Base-by-base conservation (phyloP, 805 yeast species). In the Priceomyces haplophilus region DNA sequence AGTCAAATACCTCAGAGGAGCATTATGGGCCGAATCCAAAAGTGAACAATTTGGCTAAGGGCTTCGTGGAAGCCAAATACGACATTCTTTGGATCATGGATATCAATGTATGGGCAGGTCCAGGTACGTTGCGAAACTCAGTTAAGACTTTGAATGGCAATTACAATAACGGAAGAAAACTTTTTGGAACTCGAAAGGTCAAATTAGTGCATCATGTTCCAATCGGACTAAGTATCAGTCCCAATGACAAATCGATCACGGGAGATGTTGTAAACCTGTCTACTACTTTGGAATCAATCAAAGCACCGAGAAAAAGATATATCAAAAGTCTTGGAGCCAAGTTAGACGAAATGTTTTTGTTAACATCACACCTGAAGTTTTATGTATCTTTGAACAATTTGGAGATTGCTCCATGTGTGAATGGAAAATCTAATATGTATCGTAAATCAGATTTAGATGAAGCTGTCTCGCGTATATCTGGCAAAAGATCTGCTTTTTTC, bases 61-160 rank as follows among this genome's bases (percentile, higher is more conserved):
- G 95, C 4, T 87, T 83, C 55, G 59, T 67, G 31, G 61, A 61
- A 2, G 91, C 96, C 6, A 75, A 78, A 51, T 68, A 78, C 60
- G 96, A 88, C 55, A 75, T 85, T 15, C 51, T 89, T 10, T 88
- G 97, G 96, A 79, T 87, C 12, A 73, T 86, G 66, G 97, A 88
- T 62, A 81, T 90, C 20, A 88, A 88, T 54, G 93, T 86, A 4
- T 85, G 88, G 86, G 85, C 83, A 1, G 64, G 79, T 25, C 79
- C 83, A 1, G 78, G 82, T 18, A 75, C 88, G 1, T 64, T 88
- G 50, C 62, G 65, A 12, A 75, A 91, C 42, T 84, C 95, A 0
- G 83, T 87, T 3, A 56, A 52, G 41, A 72, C 82, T 3, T 61
- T 75, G 50, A 61, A 62, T 33, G 61, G 71, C 12, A 76, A 82